Percentiles rank a stretch among this genome's conserved stretches.
Evolutionary conservation across 2,329 filamentous ascomycete genomes (phyloP).

Genomic region (Venturia carpophila): DNA sequence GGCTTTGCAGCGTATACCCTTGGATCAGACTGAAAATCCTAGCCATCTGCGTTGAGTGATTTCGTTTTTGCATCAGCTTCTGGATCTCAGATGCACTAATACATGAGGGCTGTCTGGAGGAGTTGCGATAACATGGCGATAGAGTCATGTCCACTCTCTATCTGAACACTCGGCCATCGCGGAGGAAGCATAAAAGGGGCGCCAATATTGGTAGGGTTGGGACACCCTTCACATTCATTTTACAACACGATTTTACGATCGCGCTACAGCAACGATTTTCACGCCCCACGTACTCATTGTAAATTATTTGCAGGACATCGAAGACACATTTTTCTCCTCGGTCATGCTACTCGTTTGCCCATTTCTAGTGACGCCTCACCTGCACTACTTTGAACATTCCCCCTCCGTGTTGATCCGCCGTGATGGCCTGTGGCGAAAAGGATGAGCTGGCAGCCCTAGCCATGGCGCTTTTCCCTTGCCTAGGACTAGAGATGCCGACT

Average conservation of each 20-base stretch:
- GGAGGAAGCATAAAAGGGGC: not conserved
- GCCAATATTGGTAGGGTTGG: not conserved
- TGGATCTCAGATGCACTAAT: not conserved
- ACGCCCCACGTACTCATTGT: not conserved
- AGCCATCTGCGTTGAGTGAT: not conserved
- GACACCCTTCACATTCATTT: conserved; percentile 2
- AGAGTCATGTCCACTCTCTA: not conserved
- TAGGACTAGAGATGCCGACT: not conserved
- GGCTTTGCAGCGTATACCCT: not conserved
- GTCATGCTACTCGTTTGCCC: not conserved
- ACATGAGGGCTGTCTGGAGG: not conserved
- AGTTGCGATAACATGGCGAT: not conserved
- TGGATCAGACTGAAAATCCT: conserved; percentile 7
- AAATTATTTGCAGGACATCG: not conserved
- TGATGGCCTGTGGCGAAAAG: not conserved
- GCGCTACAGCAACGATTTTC: conserved; percentile 7
- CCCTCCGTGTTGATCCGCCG: not conserved
- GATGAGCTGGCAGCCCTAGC: conserved; percentile 2
- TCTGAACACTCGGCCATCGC: not conserved
- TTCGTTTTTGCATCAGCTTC: not conserved
- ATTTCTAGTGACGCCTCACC: no score
- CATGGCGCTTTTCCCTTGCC: not conserved
- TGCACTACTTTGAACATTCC: not conserved
- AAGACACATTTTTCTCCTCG: not conserved
- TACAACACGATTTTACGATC: conserved; percentile 4